Percentiles rank a stretch among this genome's conserved stretches.
Evolutionary conservation across 352 stramenopile species (phyloP).

Genomic region (Thalassiosira mediterranea): DNA sequence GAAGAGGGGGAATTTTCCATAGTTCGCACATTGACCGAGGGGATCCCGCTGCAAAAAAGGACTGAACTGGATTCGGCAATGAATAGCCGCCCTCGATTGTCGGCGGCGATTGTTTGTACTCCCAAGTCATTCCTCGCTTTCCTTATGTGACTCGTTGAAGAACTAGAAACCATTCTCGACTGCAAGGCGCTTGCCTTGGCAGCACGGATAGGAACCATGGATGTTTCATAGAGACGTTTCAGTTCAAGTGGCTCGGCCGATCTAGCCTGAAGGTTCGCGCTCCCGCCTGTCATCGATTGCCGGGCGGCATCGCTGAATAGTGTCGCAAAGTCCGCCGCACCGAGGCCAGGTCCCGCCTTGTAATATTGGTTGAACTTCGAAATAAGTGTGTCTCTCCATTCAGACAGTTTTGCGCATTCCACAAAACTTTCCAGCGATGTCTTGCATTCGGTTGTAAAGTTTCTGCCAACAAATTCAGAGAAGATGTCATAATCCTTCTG

Average conservation of each 20-base stretch:
- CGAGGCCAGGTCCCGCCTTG: background rate
- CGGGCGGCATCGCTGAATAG: conserved; percentile 23
- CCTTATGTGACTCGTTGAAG: conserved; percentile 45
- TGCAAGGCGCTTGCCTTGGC: conserved; percentile 61
- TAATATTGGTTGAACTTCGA: conserved; percentile 51
- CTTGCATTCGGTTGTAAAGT: conserved; percentile 39
- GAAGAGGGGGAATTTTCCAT: conserved; percentile 37
- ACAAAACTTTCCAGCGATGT: conserved; percentile 43
- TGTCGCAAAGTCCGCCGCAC: conserved; percentile 17
- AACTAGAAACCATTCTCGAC: conserved; percentile 54
- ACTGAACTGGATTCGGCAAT: conserved; percentile 70
- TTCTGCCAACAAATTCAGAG: conserved; percentile 34
- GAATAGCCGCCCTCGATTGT: conserved; percentile 73
- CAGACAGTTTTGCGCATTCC: conserved; percentile 41
- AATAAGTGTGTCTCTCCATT: conserved; percentile 51
- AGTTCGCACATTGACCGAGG: conserved; percentile 56
- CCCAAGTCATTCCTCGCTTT: conserved; percentile 47
- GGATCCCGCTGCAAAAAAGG: conserved; percentile 69
- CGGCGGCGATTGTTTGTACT: conserved; percentile 56
- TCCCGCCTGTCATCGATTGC: conserved; percentile 1
- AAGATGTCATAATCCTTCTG: conserved; percentile 21
- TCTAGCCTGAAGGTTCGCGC: conserved; percentile 40
- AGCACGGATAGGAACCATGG: conserved; percentile 59
- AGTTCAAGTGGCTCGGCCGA: conserved; percentile 53
- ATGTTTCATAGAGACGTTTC: conserved; percentile 25